Conservation (phyloP, 805 yeast species). For the Starmera amethionina region DNA sequence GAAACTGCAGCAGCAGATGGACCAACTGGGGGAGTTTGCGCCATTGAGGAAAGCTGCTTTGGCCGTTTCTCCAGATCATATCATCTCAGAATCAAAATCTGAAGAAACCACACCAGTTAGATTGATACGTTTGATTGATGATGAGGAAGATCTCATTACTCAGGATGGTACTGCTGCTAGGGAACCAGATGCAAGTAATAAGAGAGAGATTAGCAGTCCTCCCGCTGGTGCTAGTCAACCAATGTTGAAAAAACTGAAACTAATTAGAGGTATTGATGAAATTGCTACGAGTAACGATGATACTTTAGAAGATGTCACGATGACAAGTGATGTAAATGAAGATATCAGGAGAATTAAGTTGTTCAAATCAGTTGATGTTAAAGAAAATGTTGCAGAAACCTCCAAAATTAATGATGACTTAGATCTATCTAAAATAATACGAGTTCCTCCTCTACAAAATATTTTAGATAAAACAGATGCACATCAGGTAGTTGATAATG, state of each 20-base stretch:
- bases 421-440: no score
- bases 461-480: background rate
- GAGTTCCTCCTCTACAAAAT: no score
- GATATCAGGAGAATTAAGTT: no score
- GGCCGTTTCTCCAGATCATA: conserved; percentile 3
- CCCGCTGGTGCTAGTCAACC: background rate
- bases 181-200: background rate
- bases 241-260: background rate
- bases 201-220: background rate
- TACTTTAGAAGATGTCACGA: no score
- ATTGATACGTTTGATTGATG: background rate
- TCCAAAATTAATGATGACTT: no score
- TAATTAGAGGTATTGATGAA: background rate
- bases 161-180: background rate
- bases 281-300: no score
- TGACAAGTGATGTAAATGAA: no score
- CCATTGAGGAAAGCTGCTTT: conserved; percentile 9
- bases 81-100: conserved; percentile 3
- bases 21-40: conserved; percentile 14
- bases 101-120: background rate
- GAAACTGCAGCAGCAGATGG: conserved; percentile 3
- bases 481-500: conserved; percentile 26
- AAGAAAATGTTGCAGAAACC: no score
- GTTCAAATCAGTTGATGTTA: no score
- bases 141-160: background rate